These are phyloP conservation scores for Cladosporium halotolerans DNA, from an alignment of 2,329 filamentous ascomycete genomes.

Conservation along the genomic window DNA sequence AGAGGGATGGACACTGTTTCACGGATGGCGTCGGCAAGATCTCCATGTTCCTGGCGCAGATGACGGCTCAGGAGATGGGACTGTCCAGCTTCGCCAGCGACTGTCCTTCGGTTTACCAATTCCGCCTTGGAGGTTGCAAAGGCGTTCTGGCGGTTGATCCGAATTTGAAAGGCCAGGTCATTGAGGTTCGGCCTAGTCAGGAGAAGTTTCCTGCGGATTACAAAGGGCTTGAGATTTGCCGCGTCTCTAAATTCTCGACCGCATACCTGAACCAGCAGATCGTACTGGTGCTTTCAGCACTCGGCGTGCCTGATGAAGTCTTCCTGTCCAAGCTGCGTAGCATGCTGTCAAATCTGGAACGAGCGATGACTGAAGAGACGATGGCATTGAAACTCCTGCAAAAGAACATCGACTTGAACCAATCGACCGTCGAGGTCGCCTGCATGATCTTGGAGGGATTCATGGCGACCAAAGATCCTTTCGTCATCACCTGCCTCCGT, in stretches of 20 bases:
- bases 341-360: conserved; percentile 63
- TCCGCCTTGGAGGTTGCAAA: conserved; percentile 87
- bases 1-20: conserved; percentile 64
- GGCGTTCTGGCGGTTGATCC: conserved; percentile 76
- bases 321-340: conserved; percentile 62
- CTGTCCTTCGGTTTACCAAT: conserved; percentile 79
- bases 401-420: conserved; percentile 77
- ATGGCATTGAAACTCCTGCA: conserved; percentile 63
- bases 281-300: conserved; percentile 73
- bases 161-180: conserved; percentile 52
- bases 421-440: conserved; percentile 67
- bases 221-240: conserved; percentile 76
- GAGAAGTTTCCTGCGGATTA: conserved; percentile 73
- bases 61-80: conserved; percentile 66
- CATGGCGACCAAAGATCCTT: conserved; percentile 68
- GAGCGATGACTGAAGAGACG: conserved; percentile 59
- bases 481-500: conserved; percentile 68
- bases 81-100: conserved; percentile 45
- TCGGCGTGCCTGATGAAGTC: conserved; percentile 62
- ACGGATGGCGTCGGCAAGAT: conserved; percentile 92
- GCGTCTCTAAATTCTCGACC: conserved; percentile 66
- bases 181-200: conserved; percentile 78
- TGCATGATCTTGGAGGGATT: conserved; percentile 76
- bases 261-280: conserved; percentile 86
- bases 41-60: conserved; percentile 67